A percentile compares a stretch with the other conserved stretches of the same genome.
Evolutionary conservation across 148 eudicot genomes (phyloP).

Genomic region (Salicornia ramosissima): DNA sequence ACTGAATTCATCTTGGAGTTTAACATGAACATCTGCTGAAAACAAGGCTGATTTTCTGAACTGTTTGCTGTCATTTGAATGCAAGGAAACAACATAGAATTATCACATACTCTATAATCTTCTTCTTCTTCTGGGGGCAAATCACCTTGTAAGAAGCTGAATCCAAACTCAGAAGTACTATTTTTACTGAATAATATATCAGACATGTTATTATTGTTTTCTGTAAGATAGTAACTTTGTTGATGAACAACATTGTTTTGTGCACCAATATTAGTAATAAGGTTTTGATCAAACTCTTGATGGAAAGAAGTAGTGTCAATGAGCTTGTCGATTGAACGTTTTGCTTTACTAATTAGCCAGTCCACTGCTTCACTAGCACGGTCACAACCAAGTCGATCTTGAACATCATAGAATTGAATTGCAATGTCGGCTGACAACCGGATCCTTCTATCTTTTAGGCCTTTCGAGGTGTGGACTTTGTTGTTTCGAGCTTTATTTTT

Average conservation of each 20-base stretch:
- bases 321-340: conserved; percentile 44
- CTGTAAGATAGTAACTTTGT: neutral
- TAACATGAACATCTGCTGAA: conserved; percentile 2
- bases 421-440: conserved; percentile 53
- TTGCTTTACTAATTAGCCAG: conserved; percentile 61
- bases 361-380: conserved; percentile 56
- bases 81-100: conserved; percentile 8
- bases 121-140: neutral
- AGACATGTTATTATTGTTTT: neutral
- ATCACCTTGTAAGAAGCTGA: neutral
- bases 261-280: neutral
- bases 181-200: neutral
- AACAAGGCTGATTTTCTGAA: neutral
- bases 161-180: neutral
- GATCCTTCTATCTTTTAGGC: conserved; percentile 49
- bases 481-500: conserved; percentile 39
- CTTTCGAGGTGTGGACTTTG: conserved; percentile 50
- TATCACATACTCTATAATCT: conserved; percentile 3
- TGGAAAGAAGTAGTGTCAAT: conserved; percentile 14
- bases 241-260: neutral
- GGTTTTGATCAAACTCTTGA: conserved; percentile 3
- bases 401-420: conserved; percentile 62
- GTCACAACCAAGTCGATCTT: conserved; percentile 63
- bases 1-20: conserved; percentile 4
- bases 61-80: conserved; percentile 2